Evolutionary conservation across 2,329 filamentous ascomycete species (phyloP), one percentile per base, ranked within the genome.

Genomic region (Tothia fuscella): DNA sequence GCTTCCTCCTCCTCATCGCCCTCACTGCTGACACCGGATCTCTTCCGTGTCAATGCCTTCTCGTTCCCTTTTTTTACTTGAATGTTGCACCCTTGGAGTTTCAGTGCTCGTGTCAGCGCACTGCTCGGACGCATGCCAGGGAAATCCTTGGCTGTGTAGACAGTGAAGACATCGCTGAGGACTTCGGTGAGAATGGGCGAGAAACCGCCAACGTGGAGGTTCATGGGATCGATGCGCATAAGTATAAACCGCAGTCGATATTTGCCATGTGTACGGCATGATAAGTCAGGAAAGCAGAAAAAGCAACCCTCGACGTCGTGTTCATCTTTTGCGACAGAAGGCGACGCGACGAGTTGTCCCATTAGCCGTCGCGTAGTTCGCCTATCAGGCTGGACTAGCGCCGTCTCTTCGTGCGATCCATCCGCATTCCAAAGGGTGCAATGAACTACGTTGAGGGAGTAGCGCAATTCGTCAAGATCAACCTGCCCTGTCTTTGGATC

Each of bases 61-160:
- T 86, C 80, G 49, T 84, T 87, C 12, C 84, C 84, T 56, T 89
- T 91, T 64, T 89, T 89, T 47, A 89, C 83, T 26, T 83, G 83
- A 47, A 91, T 87, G 38, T 86, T 77, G 53, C 84, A 84, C 3
- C 84, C 84, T 60, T 89, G 84, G 52, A 82, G 70, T 57, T 85
- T 84, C 44, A 91, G 64, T 24, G 73, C 69, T 56, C 82, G 82
- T 1, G 84, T 84, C 28, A 91, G 62, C 14, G 72, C 67, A 20
- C 81, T 87, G 56, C 81, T 87, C 1, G 82, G 78, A 44, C 78
- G 70, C 83, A 91, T 91, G 5, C 84, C 84, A 0, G 82, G 82
- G 46, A 91, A 91, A 54, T 89, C 83, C 56, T 89, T 91, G 32
- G 84, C 84, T 32, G 80, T 87, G 58, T 81, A 88, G 6, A 88